Evolutionary conservation across 2,329 filamentous ascomycete genomes (phyloP).

Genomic region (Aspergillus candidus): DNA sequence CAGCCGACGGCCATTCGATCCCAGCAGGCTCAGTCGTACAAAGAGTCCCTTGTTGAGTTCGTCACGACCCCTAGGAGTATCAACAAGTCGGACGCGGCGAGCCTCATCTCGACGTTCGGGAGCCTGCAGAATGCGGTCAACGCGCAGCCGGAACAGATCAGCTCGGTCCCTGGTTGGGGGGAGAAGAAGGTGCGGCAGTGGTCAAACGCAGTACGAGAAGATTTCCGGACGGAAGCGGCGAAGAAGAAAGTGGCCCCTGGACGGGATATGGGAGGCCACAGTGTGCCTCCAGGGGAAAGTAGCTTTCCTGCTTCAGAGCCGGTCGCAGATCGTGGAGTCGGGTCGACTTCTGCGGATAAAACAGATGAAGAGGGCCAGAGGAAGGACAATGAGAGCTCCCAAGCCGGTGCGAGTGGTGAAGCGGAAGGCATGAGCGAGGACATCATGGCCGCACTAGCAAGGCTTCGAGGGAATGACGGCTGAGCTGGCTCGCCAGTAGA

Average conservation of each 20-base stretch:
- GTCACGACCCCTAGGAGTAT: constrained; percentile 83
- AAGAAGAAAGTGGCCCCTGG: constrained; percentile 47
- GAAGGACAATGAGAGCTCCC: constrained; percentile 9
- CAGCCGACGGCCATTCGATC: constrained; percentile 76
- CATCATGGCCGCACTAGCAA: constrained; percentile 54
- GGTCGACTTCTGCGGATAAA: constrained; percentile 21
- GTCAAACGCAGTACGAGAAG: constrained; percentile 74
- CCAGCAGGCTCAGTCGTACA: constrained; percentile 75
- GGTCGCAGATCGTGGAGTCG: no score
- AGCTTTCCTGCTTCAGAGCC: constrained; percentile 8
- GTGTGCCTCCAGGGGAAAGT: constrained; percentile 16
- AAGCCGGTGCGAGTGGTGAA: constrained; percentile 17
- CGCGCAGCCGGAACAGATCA: constrained; percentile 77
- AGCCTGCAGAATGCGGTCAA: constrained; percentile 82
- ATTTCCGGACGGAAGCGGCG: constrained; percentile 70
- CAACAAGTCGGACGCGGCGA: constrained; percentile 91
- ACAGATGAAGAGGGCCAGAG: constrained; percentile 43
- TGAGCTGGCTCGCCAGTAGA: constrained; percentile 10
- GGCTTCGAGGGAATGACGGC: constrained; percentile 40
- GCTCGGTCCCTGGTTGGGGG: constrained; percentile 84
- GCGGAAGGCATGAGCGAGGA: constrained; percentile 50
- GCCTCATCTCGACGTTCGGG: constrained; percentile 85
- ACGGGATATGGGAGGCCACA: constrained; percentile 22
- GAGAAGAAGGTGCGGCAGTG: constrained; percentile 89
- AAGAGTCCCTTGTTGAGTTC: constrained; percentile 84